Conservation (phyloP, 805 yeast species). For the Candida khao-thaluensis region DNA sequence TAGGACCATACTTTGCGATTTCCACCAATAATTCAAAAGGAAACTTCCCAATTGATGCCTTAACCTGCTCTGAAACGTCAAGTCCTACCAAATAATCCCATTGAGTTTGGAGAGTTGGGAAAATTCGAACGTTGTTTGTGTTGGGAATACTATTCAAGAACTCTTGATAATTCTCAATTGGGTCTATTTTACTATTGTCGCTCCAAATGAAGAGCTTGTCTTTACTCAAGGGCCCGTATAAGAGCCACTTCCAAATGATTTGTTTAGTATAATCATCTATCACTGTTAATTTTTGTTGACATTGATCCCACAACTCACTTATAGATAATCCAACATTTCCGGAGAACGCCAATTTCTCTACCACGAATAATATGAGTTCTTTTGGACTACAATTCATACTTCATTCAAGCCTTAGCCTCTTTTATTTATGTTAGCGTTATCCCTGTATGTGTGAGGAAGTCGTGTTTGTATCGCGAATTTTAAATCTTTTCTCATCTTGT, state of each 20-base stretch:
- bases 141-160: conserved; percentile 18
- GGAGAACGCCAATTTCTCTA: conserved; percentile 31
- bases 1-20: conserved; percentile 54
- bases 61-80: conserved; percentile 43
- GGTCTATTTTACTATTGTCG: conserved; percentile 6
- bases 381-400: conserved; percentile 27
- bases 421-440: no score
- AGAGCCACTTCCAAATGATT: conserved; percentile 41
- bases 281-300: conserved; percentile 19
- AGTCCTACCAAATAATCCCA: conserved; percentile 58
- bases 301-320: conserved; percentile 26
- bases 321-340: conserved; percentile 31
- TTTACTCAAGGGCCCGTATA: conserved; percentile 18
- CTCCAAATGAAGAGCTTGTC: conserved; percentile 14
- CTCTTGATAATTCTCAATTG: conserved; percentile 15
- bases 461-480: conserved; percentile 5
- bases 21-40: conserved; percentile 56
- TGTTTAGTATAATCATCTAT: conserved; percentile 38
- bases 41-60: conserved; percentile 51
- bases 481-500: conserved; percentile 1
- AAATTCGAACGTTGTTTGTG: conserved; percentile 19
- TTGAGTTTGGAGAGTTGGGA: conserved; percentile 53
- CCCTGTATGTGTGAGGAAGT: no score
- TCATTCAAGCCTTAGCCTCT: no score
- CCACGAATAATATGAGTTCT: conserved; percentile 23